These are phyloP conservation scores for Zostera marina DNA, from an alignment of 116 monocot genomes.

Conservation along the genomic window DNA sequence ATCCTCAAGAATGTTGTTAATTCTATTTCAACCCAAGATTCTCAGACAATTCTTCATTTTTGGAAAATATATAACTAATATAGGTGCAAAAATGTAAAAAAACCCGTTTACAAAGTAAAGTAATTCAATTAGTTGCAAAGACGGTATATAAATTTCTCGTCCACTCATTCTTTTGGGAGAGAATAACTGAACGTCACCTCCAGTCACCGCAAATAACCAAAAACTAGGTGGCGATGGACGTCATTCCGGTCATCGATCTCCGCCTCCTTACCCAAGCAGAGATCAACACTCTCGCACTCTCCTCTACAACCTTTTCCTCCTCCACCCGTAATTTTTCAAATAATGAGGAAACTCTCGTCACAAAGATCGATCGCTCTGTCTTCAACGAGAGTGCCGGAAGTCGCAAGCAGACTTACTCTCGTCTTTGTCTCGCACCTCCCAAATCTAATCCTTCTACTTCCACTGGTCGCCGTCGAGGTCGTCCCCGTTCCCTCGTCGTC, in stretches of 20 bases:
- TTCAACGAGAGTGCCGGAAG: conserved; percentile 98
- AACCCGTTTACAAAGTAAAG: too few species aligned
- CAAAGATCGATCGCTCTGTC: conserved; percentile 88
- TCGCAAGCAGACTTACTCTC: conserved; percentile 95
- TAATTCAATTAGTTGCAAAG: background rate
- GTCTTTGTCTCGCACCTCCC: conserved; percentile 60
- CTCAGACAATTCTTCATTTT: too few species aligned
- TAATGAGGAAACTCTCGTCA: conserved; percentile 40
- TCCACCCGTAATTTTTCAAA: conserved; percentile 15
- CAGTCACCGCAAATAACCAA: too few species aligned
- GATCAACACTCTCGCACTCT: conserved; percentile 31
- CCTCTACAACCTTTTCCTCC: conserved; percentile 37
- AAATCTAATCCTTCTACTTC: conserved; percentile 13
- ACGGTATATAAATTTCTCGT: too few species aligned
- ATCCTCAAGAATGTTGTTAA: too few species aligned
- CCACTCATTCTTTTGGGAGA: too few species aligned
- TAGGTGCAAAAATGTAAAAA: too few species aligned
- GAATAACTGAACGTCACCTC: too few species aligned
- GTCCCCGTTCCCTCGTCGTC: background rate
- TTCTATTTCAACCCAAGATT: too few species aligned
- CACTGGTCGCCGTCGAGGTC: conserved; percentile 15
- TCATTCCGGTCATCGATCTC: conserved; percentile 69
- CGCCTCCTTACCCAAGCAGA: conserved; percentile 69
- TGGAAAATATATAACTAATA: too few species aligned
- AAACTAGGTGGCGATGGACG: conserved; percentile 16